Evolutionary conservation across 148 eudicot genomes (phyloP).

Genomic region (Fagopyrum esculentum): DNA sequence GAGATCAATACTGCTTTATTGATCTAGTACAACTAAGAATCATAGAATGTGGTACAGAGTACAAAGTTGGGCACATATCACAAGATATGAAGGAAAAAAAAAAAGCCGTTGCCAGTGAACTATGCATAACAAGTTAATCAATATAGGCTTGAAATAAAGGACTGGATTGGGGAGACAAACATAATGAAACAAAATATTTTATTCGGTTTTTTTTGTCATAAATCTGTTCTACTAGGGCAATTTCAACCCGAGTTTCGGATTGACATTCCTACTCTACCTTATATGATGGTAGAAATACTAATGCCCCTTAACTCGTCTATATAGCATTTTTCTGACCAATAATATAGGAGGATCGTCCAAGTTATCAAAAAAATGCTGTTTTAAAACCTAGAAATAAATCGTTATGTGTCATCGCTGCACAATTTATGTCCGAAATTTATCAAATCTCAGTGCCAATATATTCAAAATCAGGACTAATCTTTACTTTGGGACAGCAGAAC

Average conservation of each 20-base stretch:
- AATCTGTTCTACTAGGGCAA: not conserved
- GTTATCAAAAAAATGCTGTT: not conserved
- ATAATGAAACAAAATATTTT: not conserved
- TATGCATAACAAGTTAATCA: not conserved
- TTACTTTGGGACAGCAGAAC: not conserved
- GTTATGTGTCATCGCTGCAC: not conserved
- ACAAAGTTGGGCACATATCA: not conserved
- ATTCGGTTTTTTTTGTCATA: not conserved
- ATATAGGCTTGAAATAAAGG: not conserved
- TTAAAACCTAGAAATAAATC: not conserved
- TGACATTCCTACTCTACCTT: not conserved
- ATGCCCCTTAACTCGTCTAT: not conserved
- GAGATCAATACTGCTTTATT: not conserved
- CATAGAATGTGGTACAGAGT: not conserved
- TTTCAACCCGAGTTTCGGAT: not conserved
- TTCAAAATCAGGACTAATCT: not conserved
- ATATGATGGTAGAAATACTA: not conserved
- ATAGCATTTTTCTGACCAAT: not conserved
- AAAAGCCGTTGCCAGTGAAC: not conserved
- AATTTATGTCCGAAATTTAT: not conserved
- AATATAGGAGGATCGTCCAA: not conserved
- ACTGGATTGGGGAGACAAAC: not conserved
- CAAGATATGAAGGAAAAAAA: conserved; percentile 5
- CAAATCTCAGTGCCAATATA: not conserved
- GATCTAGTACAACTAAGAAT: not conserved